Percentiles rank a stretch among this genome's conserved stretches.
Conservation (phyloP, 352 stramenopile genomes). For the Pseudoperonospora humuli region DNA sequence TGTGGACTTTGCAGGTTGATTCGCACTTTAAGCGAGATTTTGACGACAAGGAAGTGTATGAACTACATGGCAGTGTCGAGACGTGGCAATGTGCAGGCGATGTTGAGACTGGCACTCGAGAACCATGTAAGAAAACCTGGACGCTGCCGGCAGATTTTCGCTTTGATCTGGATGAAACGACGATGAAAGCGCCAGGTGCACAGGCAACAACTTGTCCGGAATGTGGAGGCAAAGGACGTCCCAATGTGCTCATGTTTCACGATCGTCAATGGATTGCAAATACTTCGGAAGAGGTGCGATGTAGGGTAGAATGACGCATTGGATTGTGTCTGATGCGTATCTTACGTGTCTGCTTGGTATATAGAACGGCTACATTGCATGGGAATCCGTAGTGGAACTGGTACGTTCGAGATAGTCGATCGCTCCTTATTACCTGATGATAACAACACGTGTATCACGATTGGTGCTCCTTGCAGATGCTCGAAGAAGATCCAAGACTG, state of each 20-base stretch:
- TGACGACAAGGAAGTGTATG: conserved; percentile 66
- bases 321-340: background rate
- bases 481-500: conserved; percentile 48
- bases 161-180: conserved; percentile 53
- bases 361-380: conserved; percentile 60
- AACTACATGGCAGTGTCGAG: conserved; percentile 85
- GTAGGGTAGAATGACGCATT: background rate
- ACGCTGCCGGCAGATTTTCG: conserved; percentile 36
- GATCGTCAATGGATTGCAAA: conserved; percentile 84
- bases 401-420: conserved; percentile 16
- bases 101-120: conserved; percentile 25
- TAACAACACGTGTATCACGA: background rate
- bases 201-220: conserved; percentile 32
- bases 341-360: no score
- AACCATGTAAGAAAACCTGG: conserved; percentile 49
- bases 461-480: conserved; percentile 33
- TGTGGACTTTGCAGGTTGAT: conserved; percentile 48
- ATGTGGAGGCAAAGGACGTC: conserved; percentile 60
- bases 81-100: conserved; percentile 63
- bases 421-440: background rate
- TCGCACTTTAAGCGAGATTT: conserved; percentile 82
- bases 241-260: conserved; percentile 90
- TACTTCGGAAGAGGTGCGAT: conserved; percentile 41
- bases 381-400: conserved; percentile 71
- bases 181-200: conserved; percentile 50